These are phyloP conservation scores for Monilinia vaccinii-corymbosi DNA, from an alignment of 2,329 filamentous ascomycete species.

Conservation along the genomic window DNA sequence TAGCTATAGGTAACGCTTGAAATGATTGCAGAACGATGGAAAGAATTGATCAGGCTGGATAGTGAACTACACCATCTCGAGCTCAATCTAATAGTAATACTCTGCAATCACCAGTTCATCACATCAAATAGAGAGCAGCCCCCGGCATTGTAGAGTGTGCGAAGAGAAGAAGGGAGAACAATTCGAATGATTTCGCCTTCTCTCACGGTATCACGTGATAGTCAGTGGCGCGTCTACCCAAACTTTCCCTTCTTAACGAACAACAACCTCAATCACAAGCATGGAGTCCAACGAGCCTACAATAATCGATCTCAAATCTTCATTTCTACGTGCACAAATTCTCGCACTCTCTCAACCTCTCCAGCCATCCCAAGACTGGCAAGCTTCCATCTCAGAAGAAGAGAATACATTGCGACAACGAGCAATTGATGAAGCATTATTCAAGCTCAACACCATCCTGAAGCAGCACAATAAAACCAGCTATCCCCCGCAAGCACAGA, in stretches of 20 bases:
- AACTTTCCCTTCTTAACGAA: not conserved
- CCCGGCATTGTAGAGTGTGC: not conserved
- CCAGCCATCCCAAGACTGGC: slow-evolving; percentile 36
- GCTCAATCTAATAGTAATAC: not conserved
- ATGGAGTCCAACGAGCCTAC: slow-evolving; percentile 33
- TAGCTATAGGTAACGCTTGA: not conserved
- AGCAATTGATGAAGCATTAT: slow-evolving; percentile 47
- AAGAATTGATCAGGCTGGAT: not conserved
- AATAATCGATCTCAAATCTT: slow-evolving; percentile 51
- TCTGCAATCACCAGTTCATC: not conserved
- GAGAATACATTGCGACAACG: slow-evolving; percentile 33
- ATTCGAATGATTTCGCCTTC: no score
- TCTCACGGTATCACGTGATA: not conserved
- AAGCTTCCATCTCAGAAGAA: slow-evolving; percentile 35
- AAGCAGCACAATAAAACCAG: slow-evolving; percentile 56
- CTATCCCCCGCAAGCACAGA: slow-evolving; percentile 59
- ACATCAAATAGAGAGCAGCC: not conserved
- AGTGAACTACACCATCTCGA: not conserved
- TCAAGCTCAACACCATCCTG: slow-evolving; percentile 51
- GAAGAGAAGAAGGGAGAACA: not conserved
- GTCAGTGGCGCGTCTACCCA: not conserved
- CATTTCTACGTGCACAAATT: slow-evolving; percentile 35
- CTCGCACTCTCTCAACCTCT: slow-evolving; percentile 31
- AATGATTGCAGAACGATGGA: not conserved
- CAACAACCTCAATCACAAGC: not conserved